Evolutionary conservation across 495 filamentous ascomycete species (phyloP).

Genomic region (Annulohypoxylon nitens): DNA sequence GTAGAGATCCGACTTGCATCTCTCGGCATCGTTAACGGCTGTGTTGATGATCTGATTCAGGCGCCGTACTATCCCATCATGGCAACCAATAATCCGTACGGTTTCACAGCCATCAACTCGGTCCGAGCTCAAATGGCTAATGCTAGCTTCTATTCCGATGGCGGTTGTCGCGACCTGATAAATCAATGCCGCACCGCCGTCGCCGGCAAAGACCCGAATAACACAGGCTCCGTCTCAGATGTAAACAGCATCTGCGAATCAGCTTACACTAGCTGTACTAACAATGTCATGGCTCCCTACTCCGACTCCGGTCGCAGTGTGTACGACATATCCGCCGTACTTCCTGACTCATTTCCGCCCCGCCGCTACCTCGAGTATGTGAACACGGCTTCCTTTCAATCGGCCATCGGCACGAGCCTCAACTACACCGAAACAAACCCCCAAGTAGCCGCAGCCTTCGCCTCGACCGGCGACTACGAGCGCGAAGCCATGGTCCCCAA

Average conservation of each 20-base stretch:
- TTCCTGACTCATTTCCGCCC: slow-evolving; percentile 73
- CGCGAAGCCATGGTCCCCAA: slow-evolving; percentile 62
- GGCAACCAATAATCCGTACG: slow-evolving; percentile 82
- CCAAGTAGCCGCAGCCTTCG: slow-evolving; percentile 67
- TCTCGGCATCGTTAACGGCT: slow-evolving; percentile 77
- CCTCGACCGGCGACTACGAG: slow-evolving; percentile 65
- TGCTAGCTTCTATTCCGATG: slow-evolving; percentile 59
- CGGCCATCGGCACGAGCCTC: slow-evolving; percentile 72
- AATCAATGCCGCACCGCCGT: slow-evolving; percentile 62
- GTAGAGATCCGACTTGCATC: slow-evolving; percentile 69
- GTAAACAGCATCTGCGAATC: slow-evolving; percentile 64
- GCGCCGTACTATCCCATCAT: slow-evolving; percentile 74
- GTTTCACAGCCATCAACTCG: slow-evolving; percentile 69
- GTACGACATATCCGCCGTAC: slow-evolving; percentile 71
- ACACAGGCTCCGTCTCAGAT: slow-evolving; percentile 56
- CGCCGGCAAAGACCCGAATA: slow-evolving; percentile 57
- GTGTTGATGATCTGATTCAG: slow-evolving; percentile 80
- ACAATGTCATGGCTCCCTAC: slow-evolving; percentile 63
- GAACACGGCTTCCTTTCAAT: slow-evolving; percentile 71
- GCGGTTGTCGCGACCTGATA: slow-evolving; percentile 68
- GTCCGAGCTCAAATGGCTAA: slow-evolving; percentile 55
- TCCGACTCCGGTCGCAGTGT: slow-evolving; percentile 61
- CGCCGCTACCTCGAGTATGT: slow-evolving; percentile 73
- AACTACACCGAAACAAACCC: slow-evolving; percentile 73
- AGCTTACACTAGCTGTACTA: slow-evolving; percentile 59